Base-by-base conservation (phyloP, 768 basidiomycete species). In the Boletus subcaerulescens region DNA sequence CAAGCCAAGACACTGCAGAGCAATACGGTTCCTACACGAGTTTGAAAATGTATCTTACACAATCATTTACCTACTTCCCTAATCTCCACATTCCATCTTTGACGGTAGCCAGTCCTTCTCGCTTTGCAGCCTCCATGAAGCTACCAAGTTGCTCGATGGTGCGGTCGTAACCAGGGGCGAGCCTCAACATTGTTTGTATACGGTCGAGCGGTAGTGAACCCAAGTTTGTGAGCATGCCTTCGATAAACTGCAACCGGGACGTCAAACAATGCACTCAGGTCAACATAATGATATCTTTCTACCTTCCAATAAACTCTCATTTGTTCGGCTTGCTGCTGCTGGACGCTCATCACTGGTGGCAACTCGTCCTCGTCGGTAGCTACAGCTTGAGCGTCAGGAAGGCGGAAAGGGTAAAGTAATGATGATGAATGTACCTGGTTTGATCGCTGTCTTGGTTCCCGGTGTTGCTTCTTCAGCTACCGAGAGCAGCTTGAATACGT, bases 251-350 rank as follows among this genome's bases (percentile, higher is more conserved):
- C 20, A 40, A 14, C 6, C 47, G 9, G 50, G 10, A 49, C 45
- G 55, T 60, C 41, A 52, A 42, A 36, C 13, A 54, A 38, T 29
- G 26, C 17, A 48, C 12, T 3, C 13, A 44, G 5, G 31, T 22
- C 44, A 44, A 41, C 10, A 3, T 10, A n/a, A 20, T 6, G 14
- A 9, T 15, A 10, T 26, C 24, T 24, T 24, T 71, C 8, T 49
- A 86, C 91, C 83, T 90, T 92, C 92, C 92, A 95, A 67, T 86
- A 91, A 1, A 93, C 79, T 56, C 77, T 81, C 87, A 95, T 91
- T 72, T 93, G 89, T 62, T 91, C 89, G 0, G 85, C 84, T 65
- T 91, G 85, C 42, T 88, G 86, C 43, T 91, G 89, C 57, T 91
- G 85, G 12, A 78, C 73, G 20, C 77, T 80, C 33, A 81, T 68